These are phyloP conservation scores for Leucosporidium creatinivorum DNA, from an alignment of 768 basidiomycete species.

Conservation along the genomic window DNA sequence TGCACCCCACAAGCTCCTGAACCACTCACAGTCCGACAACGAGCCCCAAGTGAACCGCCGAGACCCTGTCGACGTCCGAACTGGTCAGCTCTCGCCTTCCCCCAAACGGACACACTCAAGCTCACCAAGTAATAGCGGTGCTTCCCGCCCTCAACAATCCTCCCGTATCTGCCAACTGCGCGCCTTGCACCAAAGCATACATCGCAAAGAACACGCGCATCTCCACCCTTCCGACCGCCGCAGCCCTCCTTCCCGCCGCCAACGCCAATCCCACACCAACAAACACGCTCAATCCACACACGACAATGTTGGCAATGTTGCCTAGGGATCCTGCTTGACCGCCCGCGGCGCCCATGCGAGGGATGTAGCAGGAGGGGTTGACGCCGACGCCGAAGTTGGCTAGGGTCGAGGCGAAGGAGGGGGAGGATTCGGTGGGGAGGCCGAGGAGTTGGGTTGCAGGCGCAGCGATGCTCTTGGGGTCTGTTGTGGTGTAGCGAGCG, in stretches of 20 bases:
- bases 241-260: conserved; percentile 59
- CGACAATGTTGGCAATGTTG: conserved; percentile 78
- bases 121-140: conserved; percentile 19
- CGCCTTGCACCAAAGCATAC: conserved; percentile 34
- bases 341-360: conserved; percentile 50
- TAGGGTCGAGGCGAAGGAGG: conserved; percentile 45
- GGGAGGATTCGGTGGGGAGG: conserved; percentile 37
- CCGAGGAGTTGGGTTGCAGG: conserved; percentile 23
- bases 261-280: conserved; percentile 55
- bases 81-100: conserved; percentile 47
- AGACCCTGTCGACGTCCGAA: conserved; percentile 60
- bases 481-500: conserved; percentile 9
- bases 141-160: conserved; percentile 20
- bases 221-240: conserved; percentile 66
- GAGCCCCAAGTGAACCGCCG: conserved; percentile 6
- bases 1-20: neutral
- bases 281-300: conserved; percentile 66
- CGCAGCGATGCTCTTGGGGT: conserved; percentile 20
- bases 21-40: conserved; percentile 5
- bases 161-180: conserved; percentile 33
- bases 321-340: conserved; percentile 54
- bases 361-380: conserved; percentile 71
- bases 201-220: conserved; percentile 40
- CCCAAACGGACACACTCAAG: conserved; percentile 49
- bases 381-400: conserved; percentile 68